Evolutionary conservation across 2,329 filamentous ascomycete species (phyloP), one percentile per base, ranked within the genome.

Genomic region (Penicillium concentricum): DNA sequence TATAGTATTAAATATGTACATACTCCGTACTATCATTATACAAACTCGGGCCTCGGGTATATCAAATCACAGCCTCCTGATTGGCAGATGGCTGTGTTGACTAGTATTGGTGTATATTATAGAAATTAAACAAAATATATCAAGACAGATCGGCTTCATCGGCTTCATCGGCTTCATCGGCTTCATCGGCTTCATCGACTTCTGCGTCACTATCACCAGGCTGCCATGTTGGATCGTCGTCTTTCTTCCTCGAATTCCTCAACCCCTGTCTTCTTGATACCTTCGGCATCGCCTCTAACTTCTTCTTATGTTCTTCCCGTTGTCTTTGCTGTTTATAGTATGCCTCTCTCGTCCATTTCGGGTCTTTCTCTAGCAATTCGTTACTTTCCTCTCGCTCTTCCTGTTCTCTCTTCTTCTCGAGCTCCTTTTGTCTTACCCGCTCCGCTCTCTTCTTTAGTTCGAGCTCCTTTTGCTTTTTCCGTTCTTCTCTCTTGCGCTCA

Each of bases 21-120:
- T 41, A 41, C 20, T 22, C 15, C 2, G 10, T 44, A 44, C 24
- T 32, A 20, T 30, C 42, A 32, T 41, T 51, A 37, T 53, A 55
- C 52, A 52, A 35, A 45, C 20, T 54, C 16, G 44, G 30, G 7
- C n/a, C 46, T 50, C 41, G 53, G 46, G 18, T 52, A 51, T 60
- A 49, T 51, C 46, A 58, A 63, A 64, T 63, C 43, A 32, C 45
- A 34, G 32, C 4, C 16, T 10, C 12, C 35, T 61, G 49, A 60
- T 60, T 63, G 57, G 61, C 32, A 43, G 24, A 60, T 7, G 2
- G 3, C 8, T 16, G 12, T 22, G n/a, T 41, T 12, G 9, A 52
- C 54, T 53, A 47, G 59, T 61, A 61, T 30, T 22, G 18, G 16
- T 32, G 52, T 54, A 24, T 50, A 15, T 13, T 4, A 38, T 24